These are phyloP conservation scores for Fusarium redolens DNA, from an alignment of 2,329 filamentous ascomycete genomes.

Conservation along the genomic window DNA sequence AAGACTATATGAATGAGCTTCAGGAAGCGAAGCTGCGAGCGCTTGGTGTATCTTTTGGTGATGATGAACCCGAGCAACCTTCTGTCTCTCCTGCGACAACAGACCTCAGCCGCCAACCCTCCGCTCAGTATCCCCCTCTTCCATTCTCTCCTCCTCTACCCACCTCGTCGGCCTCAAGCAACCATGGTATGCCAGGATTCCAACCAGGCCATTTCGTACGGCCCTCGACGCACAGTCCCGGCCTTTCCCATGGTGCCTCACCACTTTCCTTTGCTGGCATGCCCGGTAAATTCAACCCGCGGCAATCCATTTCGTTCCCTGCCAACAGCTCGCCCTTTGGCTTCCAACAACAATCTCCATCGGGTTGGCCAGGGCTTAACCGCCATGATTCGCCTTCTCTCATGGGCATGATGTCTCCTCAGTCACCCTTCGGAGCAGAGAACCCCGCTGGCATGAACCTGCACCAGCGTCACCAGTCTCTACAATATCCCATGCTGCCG, in stretches of 20 bases:
- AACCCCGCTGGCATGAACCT: slow-evolving; percentile 57
- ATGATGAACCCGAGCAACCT: slow-evolving; percentile 73
- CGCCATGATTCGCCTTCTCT: slow-evolving; percentile 74
- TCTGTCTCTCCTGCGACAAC: slow-evolving; percentile 75
- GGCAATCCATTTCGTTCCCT: slow-evolving; percentile 77
- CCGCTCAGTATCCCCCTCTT: slow-evolving; percentile 78
- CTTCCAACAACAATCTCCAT: slow-evolving; percentile 70
- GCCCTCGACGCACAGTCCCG: slow-evolving; percentile 71
- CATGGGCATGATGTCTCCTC: slow-evolving; percentile 68
- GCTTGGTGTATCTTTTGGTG: slow-evolving; percentile 84
- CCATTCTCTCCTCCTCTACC: slow-evolving; percentile 88
- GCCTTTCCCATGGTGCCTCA: slow-evolving; percentile 74
- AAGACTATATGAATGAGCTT: slow-evolving; percentile 82
- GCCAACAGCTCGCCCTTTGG: slow-evolving; percentile 74
- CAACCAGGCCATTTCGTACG: slow-evolving; percentile 70
- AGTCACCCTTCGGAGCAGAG: slow-evolving; percentile 71
- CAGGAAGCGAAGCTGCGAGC: slow-evolving; percentile 93
- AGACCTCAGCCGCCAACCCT: slow-evolving; percentile 74
- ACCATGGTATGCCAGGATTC: slow-evolving; percentile 65
- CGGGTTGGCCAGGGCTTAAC: slow-evolving; percentile 65
- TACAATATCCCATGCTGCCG: slow-evolving; percentile 68
- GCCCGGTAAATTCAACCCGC: slow-evolving; percentile 71
- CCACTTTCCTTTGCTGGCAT: slow-evolving; percentile 75
- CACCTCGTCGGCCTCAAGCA: slow-evolving; percentile 81
- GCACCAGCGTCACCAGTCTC: slow-evolving; percentile 69